Conservation (phyloP, 257 asterid species). For the Ilex asprella region DNA sequence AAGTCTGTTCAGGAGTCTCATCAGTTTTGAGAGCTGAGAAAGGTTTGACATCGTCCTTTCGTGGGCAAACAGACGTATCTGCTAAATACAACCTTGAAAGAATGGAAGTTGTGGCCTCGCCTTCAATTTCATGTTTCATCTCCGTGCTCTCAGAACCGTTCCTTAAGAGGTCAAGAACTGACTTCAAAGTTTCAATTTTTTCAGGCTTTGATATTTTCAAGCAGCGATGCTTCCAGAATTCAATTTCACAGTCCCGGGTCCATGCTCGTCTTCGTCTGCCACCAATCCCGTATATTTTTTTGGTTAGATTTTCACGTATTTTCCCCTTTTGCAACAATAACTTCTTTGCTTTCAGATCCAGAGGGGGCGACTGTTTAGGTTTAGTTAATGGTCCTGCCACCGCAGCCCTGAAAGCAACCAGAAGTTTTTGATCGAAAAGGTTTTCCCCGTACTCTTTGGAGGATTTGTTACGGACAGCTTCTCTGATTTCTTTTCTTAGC, state of each 20-base stretch:
- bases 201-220: conserved; percentile 59
- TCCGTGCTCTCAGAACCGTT: conserved; percentile 36
- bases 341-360: conserved; percentile 74
- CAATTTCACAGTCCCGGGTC: conserved; percentile 96
- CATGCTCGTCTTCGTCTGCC: conserved; percentile 84
- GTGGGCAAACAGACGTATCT: conserved; percentile 76
- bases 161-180: conserved; percentile 76
- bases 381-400: conserved; percentile 70
- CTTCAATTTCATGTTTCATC: conserved; percentile 35
- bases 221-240: conserved; percentile 97
- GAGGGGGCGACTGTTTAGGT: conserved; percentile 36
- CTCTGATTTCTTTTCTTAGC: conserved; percentile 76
- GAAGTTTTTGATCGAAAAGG: conserved; percentile 76
- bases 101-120: conserved; percentile 46
- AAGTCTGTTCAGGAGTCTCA: conserved; percentile 26
- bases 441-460: conserved; percentile 52
- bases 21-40: conserved; percentile 31
- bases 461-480: conserved; percentile 76
- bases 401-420: conserved; percentile 91
- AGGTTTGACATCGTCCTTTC: conserved; percentile 73
- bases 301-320: conserved; percentile 88
- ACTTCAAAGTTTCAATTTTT: conserved; percentile 75
- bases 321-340: conserved; percentile 84
- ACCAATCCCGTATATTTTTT: conserved; percentile 80
- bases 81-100: conserved; percentile 94